phyloP scores from a whole-genome alignment of 805 yeast species.

The Metschnikowia corniflorae region DNA sequence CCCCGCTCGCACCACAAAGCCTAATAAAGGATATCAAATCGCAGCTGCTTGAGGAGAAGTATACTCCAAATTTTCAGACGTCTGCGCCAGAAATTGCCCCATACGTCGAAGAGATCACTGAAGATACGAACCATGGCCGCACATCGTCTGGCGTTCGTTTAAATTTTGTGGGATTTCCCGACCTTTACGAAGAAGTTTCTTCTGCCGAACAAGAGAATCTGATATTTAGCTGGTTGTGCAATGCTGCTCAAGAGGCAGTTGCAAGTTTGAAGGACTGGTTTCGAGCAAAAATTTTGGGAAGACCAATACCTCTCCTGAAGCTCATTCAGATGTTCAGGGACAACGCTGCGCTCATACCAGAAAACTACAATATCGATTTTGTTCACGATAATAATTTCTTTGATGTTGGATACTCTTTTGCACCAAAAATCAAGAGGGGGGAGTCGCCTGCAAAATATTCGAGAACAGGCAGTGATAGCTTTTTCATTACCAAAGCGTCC shows the following conservation, averaged over 20 bases:
- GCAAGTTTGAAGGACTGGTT: not conserved
- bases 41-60: no score
- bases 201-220: not conserved
- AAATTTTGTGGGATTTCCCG: not conserved
- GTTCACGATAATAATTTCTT: not conserved
- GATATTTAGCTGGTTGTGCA: not conserved
- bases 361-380: not conserved
- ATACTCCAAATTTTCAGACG: no score
- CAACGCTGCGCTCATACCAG: not conserved
- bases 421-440: not conserved
- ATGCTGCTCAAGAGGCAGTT: not conserved
- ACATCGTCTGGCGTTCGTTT: slow-evolving; percentile 5
- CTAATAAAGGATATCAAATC: no score
- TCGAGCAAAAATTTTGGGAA: not conserved
- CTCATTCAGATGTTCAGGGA: not conserved
- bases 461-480: not conserved
- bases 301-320: not conserved
- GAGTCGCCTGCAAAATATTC: not conserved
- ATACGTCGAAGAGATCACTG: no score
- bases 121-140: no score
- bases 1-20: no score
- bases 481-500: slow-evolving; percentile 3
- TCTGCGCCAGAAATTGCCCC: no score
- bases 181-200: not conserved
- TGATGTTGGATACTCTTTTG: slow-evolving; percentile 2